phyloP scores from a whole-genome alignment of 106 monocot genomes.

The Apostasia shenzhenica region DNA sequence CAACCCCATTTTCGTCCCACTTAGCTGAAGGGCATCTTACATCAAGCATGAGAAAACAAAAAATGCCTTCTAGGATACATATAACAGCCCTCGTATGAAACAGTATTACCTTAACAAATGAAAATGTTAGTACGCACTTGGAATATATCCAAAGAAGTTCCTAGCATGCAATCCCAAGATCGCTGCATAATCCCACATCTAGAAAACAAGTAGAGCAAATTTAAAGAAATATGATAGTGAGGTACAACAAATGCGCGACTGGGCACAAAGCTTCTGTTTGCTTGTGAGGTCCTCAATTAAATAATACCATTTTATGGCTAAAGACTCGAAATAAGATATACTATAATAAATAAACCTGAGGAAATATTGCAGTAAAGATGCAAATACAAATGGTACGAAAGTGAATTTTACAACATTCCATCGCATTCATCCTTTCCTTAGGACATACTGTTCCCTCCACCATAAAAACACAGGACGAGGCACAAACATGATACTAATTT shows the following conservation, averaged over 20 bases:
- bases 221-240: constrained; percentile 19
- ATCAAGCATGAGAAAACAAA: constrained; percentile 6
- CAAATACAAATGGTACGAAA: too few species aligned
- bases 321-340: too few species aligned
- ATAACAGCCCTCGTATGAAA: constrained; percentile 22
- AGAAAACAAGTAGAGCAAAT: constrained; percentile 27
- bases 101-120: constrained; percentile 20
- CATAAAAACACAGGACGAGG: too few species aligned
- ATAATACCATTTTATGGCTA: too few species aligned
- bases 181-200: constrained; percentile 45
- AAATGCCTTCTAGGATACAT: constrained; percentile 1
- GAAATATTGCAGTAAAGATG: too few species aligned
- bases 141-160: constrained; percentile 29
- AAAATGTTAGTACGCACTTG: constrained; percentile 1
- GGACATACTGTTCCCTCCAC: too few species aligned
- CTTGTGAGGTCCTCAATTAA: too few species aligned
- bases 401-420: too few species aligned
- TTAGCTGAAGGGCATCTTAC: background rate
- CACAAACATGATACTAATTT: too few species aligned
- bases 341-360: too few species aligned
- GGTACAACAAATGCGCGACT: background rate
- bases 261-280: too few species aligned
- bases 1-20: constrained; percentile 3
- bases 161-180: constrained; percentile 49
- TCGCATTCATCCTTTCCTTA: too few species aligned